Evolutionary conservation across 495 filamentous ascomycete genomes (phyloP).

Genomic region (Recurvomyces mirabilis): DNA sequence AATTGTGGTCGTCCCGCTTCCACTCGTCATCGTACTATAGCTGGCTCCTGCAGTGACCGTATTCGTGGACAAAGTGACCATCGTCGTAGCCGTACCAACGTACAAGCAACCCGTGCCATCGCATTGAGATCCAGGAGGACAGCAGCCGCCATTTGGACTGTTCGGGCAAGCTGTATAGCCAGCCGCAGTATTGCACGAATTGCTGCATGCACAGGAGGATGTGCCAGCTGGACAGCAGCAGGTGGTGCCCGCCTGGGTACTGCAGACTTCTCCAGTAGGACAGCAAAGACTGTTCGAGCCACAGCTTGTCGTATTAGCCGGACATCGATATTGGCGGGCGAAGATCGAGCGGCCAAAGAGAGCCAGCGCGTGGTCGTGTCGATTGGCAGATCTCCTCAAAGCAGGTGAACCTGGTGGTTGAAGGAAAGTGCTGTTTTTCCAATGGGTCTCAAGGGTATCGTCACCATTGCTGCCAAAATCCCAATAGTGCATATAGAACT

Average conservation of each 20-base stretch:
- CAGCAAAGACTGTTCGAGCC: constrained; percentile 73
- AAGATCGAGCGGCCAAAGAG: constrained; percentile 24
- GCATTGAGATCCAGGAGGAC: constrained; percentile 70
- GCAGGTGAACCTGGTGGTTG: background rate
- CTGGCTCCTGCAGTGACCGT: background rate
- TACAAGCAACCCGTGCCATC: constrained; percentile 68
- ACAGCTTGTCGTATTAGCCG: constrained; percentile 55
- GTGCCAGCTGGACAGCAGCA: constrained; percentile 74
- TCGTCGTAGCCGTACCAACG: constrained; percentile 17
- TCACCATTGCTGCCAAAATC: constrained; percentile 13
- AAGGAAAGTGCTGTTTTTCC: background rate
- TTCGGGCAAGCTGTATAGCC: constrained; percentile 59
- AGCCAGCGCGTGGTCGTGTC: constrained; percentile 2
- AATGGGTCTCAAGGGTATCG: constrained; percentile 13
- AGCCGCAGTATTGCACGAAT: constrained; percentile 40
- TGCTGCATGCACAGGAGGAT: constrained; percentile 55
- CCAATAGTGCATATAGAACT: constrained; percentile 65
- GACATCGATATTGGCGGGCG: constrained; percentile 58
- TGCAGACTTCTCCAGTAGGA: constrained; percentile 51
- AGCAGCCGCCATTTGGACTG: constrained; percentile 72
- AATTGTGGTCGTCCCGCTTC: no score
- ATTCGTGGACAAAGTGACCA: constrained; percentile 14
- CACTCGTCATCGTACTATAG: background rate
- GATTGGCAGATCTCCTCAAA: background rate
- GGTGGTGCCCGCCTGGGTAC: constrained; percentile 59